Conservation (phyloP, 1,284 basidiomycete species). For the Pholiota adiposa region DNA sequence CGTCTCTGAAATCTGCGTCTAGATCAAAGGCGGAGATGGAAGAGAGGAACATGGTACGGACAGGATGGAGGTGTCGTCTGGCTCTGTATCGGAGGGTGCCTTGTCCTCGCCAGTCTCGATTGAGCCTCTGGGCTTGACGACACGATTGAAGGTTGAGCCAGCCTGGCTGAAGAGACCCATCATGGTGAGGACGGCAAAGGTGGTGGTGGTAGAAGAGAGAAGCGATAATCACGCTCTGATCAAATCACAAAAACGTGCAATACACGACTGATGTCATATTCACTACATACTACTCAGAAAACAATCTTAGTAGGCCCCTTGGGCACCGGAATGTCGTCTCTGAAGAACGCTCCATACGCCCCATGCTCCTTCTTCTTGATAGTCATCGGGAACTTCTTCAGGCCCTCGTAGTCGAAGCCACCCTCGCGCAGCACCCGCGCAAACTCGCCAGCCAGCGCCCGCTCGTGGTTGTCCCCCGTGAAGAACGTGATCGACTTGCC, state of each 20-base stretch:
- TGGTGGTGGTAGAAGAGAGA: conserved; percentile 26
- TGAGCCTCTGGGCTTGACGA: conserved; percentile 55
- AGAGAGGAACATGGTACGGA: conserved; percentile 45
- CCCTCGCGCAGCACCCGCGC: conserved; percentile 91
- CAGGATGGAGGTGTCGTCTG: conserved; percentile 85
- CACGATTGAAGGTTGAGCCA: conserved; percentile 58
- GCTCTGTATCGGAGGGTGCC: conserved; percentile 76
- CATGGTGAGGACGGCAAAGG: conserved; percentile 48
- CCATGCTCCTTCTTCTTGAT: conserved; percentile 96
- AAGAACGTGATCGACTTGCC: conserved; percentile 98
- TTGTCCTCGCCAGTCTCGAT: conserved; percentile 64
- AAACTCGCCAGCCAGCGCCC: conserved; percentile 91
- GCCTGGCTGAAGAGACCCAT: conserved; percentile 79
- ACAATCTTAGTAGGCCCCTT: conserved; percentile 89
- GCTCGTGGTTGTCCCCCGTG: conserved; percentile 87
- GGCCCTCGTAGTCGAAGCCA: conserved; percentile 77
- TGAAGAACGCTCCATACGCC: conserved; percentile 85
- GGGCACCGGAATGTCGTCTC: conserved; percentile 77
- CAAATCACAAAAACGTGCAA: conserved; percentile 1
- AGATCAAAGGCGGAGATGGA: conserved; percentile 31
- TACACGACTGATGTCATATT: neutral
- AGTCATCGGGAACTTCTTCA: conserved; percentile 93
- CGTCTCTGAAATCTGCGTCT: conserved; percentile 55
- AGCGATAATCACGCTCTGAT: conserved; percentile 13
- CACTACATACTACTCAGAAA: conserved; percentile 47